These are phyloP conservation scores for Malassezia caprae DNA, from an alignment of 1,284 basidiomycete species.

Conservation along the genomic window DNA sequence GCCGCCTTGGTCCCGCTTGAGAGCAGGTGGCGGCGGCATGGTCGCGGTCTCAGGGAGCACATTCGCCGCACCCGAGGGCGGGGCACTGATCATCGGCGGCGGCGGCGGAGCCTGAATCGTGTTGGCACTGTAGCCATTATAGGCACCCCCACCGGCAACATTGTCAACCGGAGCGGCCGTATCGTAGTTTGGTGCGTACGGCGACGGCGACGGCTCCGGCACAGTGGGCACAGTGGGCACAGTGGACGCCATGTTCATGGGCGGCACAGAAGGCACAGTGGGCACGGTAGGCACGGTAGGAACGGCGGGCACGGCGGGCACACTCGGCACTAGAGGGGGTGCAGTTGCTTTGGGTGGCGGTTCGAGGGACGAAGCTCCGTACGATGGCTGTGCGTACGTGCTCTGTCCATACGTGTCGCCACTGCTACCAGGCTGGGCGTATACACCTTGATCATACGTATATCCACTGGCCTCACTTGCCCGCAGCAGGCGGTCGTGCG, in stretches of 20 bases:
- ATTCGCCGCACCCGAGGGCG: constrained; percentile 47
- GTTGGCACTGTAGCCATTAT: constrained; percentile 22
- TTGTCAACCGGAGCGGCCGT: constrained; percentile 19
- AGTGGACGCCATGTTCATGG: constrained; percentile 11
- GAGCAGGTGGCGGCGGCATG: constrained; percentile 44
- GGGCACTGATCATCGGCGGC: constrained; percentile 40
- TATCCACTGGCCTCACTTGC: constrained; percentile 7
- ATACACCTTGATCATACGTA: background rate
- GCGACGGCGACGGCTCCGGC: background rate
- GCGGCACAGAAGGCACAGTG: constrained; percentile 20
- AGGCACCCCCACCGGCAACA: constrained; percentile 19
- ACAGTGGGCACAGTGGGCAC: constrained; percentile 20
- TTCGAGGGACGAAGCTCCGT: constrained; percentile 13
- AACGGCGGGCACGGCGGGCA: constrained; percentile 20
- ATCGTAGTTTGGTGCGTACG: constrained; percentile 5
- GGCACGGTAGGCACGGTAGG: constrained; percentile 21
- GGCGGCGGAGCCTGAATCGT: constrained; percentile 46
- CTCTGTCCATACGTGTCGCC: constrained; percentile 8
- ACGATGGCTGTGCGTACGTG: background rate
- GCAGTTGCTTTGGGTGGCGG: constrained; percentile 12
- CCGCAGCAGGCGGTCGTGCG: constrained; percentile 17
- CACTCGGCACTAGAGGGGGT: constrained; percentile 19
- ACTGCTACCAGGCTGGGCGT: constrained; percentile 12
- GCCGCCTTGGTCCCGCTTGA: constrained; percentile 61
- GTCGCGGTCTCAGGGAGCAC: constrained; percentile 19